Conservation (phyloP, 2,329 filamentous ascomycete genomes). For the Biscogniauxia sp. region DNA sequence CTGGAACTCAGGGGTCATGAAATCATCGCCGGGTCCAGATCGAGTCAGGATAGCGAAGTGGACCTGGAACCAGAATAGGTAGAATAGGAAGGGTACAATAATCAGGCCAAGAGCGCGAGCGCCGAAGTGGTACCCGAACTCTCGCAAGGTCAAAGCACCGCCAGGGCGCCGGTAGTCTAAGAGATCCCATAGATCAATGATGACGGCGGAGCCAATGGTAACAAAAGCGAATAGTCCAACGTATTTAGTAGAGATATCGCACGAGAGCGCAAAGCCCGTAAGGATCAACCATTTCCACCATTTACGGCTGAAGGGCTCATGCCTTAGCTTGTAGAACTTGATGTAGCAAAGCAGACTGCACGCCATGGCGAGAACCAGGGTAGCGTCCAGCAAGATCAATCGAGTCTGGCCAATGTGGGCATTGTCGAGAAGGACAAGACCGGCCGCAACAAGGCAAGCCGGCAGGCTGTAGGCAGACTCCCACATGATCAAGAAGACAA, state of each 20-base stretch:
- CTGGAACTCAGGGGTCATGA: conserved; percentile 98
- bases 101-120: conserved; percentile 86
- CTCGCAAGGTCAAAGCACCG: conserved; percentile 73
- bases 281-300: conserved; percentile 99
- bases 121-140: conserved; percentile 86
- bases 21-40: conserved; percentile 94
- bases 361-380: conserved; percentile 92
- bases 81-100: conserved; percentile 91
- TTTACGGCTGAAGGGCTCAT: conserved; percentile 85
- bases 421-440: conserved; percentile 91
- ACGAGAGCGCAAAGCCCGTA: conserved; percentile 91
- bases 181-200: conserved; percentile 93
- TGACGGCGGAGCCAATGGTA: conserved; percentile 89
- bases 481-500: conserved; percentile 98
- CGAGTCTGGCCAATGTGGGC: conserved; percentile 96
- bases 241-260: conserved; percentile 98
- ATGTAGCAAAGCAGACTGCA: conserved; percentile 92
- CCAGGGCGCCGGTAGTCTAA: conserved; percentile 82
- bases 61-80: conserved; percentile 99
- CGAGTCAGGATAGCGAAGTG: conserved; percentile 87
- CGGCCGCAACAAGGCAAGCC: conserved; percentile 81
- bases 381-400: conserved; percentile 91
- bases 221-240: conserved; percentile 96
- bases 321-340: conserved; percentile 94
- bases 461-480: conserved; percentile 97